Percentiles rank a stretch among this genome's conserved stretches.
Evolutionary conservation across 2,329 filamentous ascomycete genomes (phyloP).

Genomic region (Neonectria neomacrospora): DNA sequence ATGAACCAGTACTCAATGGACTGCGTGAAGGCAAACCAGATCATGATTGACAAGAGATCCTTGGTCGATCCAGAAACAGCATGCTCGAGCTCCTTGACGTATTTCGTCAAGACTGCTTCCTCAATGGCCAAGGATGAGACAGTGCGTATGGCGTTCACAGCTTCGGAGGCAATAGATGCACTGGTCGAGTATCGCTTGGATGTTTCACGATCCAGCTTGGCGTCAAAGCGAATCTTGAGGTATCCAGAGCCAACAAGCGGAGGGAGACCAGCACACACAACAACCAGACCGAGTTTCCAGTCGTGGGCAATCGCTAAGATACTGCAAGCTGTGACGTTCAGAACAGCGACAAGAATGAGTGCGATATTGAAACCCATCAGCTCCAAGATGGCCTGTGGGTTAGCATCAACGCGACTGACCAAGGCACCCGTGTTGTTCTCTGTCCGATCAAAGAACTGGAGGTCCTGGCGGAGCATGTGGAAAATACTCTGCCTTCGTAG

Average conservation of each 20-base stretch:
- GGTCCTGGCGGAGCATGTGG: conserved; percentile 53
- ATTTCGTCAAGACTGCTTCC: conserved; percentile 47
- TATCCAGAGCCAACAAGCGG: conserved; percentile 52
- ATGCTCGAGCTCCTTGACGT: conserved; percentile 46
- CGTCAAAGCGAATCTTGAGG: conserved; percentile 54
- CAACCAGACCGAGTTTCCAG: conserved; percentile 62
- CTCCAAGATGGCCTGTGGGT: conserved; percentile 54
- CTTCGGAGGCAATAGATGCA: conserved; percentile 57
- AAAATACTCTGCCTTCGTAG: conserved; percentile 42
- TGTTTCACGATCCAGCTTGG: conserved; percentile 51
- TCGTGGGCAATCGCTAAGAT: conserved; percentile 57
- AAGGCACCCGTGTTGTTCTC: conserved; percentile 55
- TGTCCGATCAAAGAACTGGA: conserved; percentile 55
- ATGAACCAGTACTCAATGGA: conserved; percentile 53
- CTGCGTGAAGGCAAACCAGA: conserved; percentile 53
- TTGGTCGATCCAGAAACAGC: conserved; percentile 45
- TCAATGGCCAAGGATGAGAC: conserved; percentile 57
- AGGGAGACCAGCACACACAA: conserved; percentile 56
- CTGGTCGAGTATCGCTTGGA: conserved; percentile 51
- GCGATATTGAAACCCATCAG: conserved; percentile 57
- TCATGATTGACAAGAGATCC: conserved; percentile 49
- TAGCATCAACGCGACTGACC: conserved; percentile 49
- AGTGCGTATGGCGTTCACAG: conserved; percentile 53
- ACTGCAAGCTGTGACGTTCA: conserved; percentile 52
- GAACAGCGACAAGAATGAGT: conserved; percentile 51